Conservation (phyloP, 495 filamentous ascomycete species). For the Filosporella fistucella region DNA sequence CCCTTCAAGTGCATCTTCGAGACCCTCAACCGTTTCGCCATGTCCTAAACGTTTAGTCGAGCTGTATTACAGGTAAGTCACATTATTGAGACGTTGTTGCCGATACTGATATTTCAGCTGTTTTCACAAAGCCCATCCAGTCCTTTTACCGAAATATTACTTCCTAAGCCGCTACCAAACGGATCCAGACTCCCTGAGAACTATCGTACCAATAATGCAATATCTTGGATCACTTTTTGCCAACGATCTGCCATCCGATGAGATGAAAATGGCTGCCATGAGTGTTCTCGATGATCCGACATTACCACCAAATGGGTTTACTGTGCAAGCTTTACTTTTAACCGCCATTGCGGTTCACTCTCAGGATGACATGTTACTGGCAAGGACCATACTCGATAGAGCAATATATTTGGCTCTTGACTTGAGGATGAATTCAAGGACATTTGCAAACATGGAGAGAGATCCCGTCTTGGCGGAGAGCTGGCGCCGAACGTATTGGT, state of each 20-base stretch:
- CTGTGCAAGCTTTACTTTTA: conserved; percentile 62
- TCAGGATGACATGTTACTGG: conserved; percentile 51
- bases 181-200: conserved; percentile 25
- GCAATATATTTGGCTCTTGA: conserved; percentile 61
- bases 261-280: conserved; percentile 38
- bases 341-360: conserved; percentile 63
- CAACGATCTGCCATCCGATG: conserved; percentile 30
- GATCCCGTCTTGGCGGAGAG: conserved; percentile 61
- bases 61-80: conserved; percentile 44
- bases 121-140: conserved; percentile 57
- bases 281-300: conserved; percentile 32
- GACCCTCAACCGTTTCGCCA: too few relatives aligned
- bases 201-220: conserved; percentile 49
- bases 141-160: conserved; percentile 43
- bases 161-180: conserved; percentile 28
- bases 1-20: conserved; percentile 14
- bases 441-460: conserved; percentile 37
- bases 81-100: too few relatives aligned
- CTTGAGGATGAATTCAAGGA: conserved; percentile 56
- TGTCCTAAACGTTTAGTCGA: conserved; percentile 35
- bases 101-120: conserved; percentile 18
- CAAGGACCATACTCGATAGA: conserved; percentile 47
- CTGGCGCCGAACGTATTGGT: conserved; percentile 73
- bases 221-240: conserved; percentile 51
- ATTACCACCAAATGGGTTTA: conserved; percentile 47